A percentile compares a stretch with the other conserved stretches of the same genome.
Conservation (phyloP, 2,329 filamentous ascomycete genomes). For the Akanthomyces dipterigenus region DNA sequence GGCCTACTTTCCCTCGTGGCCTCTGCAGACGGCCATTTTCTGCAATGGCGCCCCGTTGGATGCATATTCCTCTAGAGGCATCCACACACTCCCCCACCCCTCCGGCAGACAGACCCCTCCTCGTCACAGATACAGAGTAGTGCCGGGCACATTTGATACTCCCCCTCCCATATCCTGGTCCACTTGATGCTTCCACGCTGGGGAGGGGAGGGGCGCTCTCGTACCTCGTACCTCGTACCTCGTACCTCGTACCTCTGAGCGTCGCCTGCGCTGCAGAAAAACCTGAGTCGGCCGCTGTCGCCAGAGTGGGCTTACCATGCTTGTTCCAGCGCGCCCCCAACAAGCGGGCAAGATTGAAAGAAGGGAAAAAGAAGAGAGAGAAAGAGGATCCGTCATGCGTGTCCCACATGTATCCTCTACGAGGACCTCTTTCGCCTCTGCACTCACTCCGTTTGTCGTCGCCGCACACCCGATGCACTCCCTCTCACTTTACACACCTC, state of each 20-base stretch:
- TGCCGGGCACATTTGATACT: background rate
- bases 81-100: background rate
- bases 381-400: background rate
- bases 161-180: background rate
- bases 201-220: background rate
- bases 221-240: background rate
- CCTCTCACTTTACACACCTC: background rate
- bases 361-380: background rate
- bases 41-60: background rate
- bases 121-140: background rate
- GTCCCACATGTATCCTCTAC: constrained; percentile 3
- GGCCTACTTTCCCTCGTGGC: constrained; percentile 4
- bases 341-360: background rate
- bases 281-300: background rate
- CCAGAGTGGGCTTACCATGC: constrained; percentile 1
- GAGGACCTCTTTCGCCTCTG: background rate
- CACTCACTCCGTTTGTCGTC: background rate
- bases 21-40: background rate
- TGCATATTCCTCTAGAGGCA: background rate
- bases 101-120: background rate
- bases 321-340: background rate
- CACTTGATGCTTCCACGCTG: background rate
- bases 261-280: background rate
- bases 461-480: background rate
- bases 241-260: background rate